Evolutionary conservation across 495 filamentous ascomycete species (phyloP).

Genomic region (Lepraria neglecta): DNA sequence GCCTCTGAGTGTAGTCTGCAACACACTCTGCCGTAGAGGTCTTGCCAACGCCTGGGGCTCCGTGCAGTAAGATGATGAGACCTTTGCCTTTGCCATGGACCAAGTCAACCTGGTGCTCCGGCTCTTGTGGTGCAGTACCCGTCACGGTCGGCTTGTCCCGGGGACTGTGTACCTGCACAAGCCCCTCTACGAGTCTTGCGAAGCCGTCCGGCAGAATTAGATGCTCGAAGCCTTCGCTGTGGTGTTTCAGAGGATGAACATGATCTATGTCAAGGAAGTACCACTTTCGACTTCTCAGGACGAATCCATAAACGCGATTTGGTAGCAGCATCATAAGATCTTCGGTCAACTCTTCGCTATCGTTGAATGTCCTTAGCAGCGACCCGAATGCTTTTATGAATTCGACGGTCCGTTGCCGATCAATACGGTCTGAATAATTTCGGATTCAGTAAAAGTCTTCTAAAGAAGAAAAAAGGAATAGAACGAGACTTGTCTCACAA

Average conservation of each 20-base stretch:
- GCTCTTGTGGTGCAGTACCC: background rate
- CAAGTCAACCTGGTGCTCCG: constrained; percentile 32
- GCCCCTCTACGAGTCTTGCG: constrained; percentile 34
- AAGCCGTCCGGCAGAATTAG: constrained; percentile 36
- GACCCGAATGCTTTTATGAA: constrained; percentile 27
- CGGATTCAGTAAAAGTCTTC: too few relatives aligned
- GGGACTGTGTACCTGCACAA: constrained; percentile 38
- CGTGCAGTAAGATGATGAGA: constrained; percentile 48
- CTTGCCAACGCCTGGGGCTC: constrained; percentile 43
- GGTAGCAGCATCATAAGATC: constrained; percentile 39
- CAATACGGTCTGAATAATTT: constrained; percentile 19
- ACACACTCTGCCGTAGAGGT: constrained; percentile 37
- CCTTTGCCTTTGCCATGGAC: constrained; percentile 39
- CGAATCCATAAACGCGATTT: constrained; percentile 39
- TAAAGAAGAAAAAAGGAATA: too few relatives aligned
- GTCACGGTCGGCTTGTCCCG: constrained; percentile 26
- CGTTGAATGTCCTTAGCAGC: constrained; percentile 11
- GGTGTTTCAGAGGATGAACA: constrained; percentile 13
- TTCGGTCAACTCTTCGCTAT: constrained; percentile 25
- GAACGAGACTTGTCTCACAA: too few relatives aligned
- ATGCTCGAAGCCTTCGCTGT: constrained; percentile 33
- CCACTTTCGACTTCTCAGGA: constrained; percentile 41
- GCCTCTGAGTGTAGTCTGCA: constrained; percentile 30
- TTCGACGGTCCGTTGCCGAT: constrained; percentile 30
- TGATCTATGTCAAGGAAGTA: constrained; percentile 27